These are phyloP conservation scores for Flammula alnicola DNA, from an alignment of 1,284 basidiomycete genomes.

Conservation along the genomic window DNA sequence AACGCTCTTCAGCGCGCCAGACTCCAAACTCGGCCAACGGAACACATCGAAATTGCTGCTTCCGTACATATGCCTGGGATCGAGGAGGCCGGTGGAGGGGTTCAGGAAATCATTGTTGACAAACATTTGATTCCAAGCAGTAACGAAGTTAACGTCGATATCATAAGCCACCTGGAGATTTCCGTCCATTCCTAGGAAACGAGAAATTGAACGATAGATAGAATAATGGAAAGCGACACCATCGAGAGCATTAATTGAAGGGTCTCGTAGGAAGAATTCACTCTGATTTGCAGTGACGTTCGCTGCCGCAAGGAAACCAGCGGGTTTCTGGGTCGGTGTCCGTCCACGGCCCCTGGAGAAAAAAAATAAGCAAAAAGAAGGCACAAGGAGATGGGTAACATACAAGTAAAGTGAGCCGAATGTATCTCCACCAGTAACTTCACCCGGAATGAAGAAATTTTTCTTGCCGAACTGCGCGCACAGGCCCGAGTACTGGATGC, in stretches of 20 bases:
- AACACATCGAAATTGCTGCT: constrained; percentile 93
- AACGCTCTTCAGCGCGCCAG: constrained; percentile 78
- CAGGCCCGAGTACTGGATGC: constrained; percentile 73
- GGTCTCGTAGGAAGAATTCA: constrained; percentile 81
- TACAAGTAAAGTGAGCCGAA: constrained; percentile 87
- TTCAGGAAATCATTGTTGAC: constrained; percentile 88
- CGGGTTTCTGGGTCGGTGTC: constrained; percentile 69
- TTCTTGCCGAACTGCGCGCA: constrained; percentile 74
- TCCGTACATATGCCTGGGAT: constrained; percentile 89
- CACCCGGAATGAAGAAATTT: constrained; percentile 89
- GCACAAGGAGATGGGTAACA: constrained; percentile 33
- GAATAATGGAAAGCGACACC: constrained; percentile 90
- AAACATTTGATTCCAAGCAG: constrained; percentile 89
- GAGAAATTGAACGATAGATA: constrained; percentile 80
- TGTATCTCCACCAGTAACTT: constrained; percentile 93
- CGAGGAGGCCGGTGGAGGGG: constrained; percentile 63
- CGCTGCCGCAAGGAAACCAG: constrained; percentile 68
- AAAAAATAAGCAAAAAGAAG: constrained; percentile 9
- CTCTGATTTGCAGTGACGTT: constrained; percentile 63
- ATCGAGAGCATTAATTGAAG: constrained; percentile 69
- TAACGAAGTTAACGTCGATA: constrained; percentile 78
- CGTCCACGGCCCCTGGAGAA: constrained; percentile 78
- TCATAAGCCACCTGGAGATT: constrained; percentile 89
- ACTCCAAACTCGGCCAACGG: constrained; percentile 86
- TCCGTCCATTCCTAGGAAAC: constrained; percentile 93